Base-by-base conservation (phyloP, 495 filamentous ascomycete genomes). In the Echria macrotheca region DNA sequence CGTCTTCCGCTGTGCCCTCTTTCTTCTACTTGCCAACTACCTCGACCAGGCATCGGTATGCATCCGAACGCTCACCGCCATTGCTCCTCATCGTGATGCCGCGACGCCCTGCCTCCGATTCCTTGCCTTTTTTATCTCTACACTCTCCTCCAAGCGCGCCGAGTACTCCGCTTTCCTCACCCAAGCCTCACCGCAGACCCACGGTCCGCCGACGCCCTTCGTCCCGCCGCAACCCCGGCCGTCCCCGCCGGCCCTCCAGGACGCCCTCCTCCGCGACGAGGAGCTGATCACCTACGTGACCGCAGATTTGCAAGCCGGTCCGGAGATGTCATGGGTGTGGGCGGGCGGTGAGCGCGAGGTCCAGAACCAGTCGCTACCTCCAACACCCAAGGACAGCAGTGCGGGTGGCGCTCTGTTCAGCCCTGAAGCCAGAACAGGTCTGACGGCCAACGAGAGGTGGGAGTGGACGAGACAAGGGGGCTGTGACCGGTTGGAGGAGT, bases 201-300 rank as follows among this genome's bases (percentile, higher is more conserved):
- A n/a, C n/a, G n/a, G n/a, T n/a, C 44, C 47, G 1, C n/a, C 54
- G 15, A 48, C 26, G 7, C 51, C 7, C 31, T 35, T 19, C 44
- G 40, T 33, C 47, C 38, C 49, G 0, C 42, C 46, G 8, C 49
- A 51, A 15, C 26, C 52, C 43, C 56, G 25, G 24, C 51, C 49
- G 33, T 54, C 52, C 15, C 49, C 29, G n/a, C 26, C 60, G 6
- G 55, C 56, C 2, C 41, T 75, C 7, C 67, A 71, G 38, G 64
- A 75, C 2, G 64, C 77, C 12, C 60, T 89, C 2, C 73, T 88
- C n/a, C 68, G 75, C 15, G 93, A 98, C 62, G 93, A 96, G 54
- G 93, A 96, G 64, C 81, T 98, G 63, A 70, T 97, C 26, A 87
- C 83, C 1, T 95, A 96, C 61, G 83, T 86, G 1, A 91, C 86